A percentile compares a stretch with the other conserved stretches of the same genome.
Evolutionary conservation across 371 early-diverging fungal species (phyloP).

Genomic region (Capillidium heterosporum): DNA sequence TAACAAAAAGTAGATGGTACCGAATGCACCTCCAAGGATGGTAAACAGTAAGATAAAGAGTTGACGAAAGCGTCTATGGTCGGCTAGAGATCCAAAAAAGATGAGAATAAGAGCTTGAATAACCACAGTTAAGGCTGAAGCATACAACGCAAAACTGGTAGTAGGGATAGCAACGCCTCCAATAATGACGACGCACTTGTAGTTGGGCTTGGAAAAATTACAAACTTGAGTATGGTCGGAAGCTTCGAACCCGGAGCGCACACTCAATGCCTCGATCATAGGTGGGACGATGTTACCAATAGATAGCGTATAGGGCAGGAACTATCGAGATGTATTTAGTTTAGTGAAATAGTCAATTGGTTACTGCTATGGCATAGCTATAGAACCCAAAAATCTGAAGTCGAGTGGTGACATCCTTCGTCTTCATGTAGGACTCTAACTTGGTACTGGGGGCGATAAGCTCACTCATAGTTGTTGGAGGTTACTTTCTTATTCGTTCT

Average conservation of each 20-base stretch:
- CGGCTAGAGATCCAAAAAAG: constrained; percentile 33
- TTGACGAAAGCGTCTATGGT: constrained; percentile 33
- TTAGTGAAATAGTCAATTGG: neutral
- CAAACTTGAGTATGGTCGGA: neutral
- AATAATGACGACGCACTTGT: neutral
- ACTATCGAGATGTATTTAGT: neutral
- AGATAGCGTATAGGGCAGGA: neutral
- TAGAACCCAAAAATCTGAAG: neutral
- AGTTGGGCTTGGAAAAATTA: neutral
- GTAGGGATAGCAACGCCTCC: neutral
- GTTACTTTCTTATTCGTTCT: too few relatives aligned
- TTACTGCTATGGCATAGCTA: neutral
- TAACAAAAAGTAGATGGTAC: constrained; percentile 14
- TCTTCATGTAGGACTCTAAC: too few relatives aligned
- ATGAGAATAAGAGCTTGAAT: constrained; percentile 37
- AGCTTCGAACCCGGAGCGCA: neutral
- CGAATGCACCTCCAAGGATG: constrained; percentile 17
- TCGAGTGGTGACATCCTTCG: neutral
- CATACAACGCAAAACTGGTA: neutral
- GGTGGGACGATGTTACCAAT: neutral
- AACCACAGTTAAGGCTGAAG: constrained; percentile 11
- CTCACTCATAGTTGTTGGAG: too few relatives aligned
- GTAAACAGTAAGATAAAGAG: constrained; percentile 10
- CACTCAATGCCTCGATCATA: neutral
- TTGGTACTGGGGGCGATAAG: too few relatives aligned